These are phyloP conservation scores for Tetrapisispora arboricola DNA, from an alignment of 805 yeast species.

Conservation along the genomic window DNA sequence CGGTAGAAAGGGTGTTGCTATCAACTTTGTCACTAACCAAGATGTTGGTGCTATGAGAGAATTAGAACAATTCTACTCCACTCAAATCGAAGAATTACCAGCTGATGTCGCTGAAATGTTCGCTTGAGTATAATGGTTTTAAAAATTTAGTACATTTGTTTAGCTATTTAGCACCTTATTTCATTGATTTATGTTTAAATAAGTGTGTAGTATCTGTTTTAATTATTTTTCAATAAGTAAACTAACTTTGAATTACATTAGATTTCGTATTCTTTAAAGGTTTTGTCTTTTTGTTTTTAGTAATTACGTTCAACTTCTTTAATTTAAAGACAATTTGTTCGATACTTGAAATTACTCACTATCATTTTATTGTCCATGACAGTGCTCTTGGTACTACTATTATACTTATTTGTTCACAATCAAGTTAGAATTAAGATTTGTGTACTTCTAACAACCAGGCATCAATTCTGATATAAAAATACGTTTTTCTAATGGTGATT, in stretches of 20 bases:
- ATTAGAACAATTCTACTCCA: slow-evolving; percentile 62
- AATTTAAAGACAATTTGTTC: too few relatives aligned
- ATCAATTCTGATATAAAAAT: too few relatives aligned
- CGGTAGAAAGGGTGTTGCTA: slow-evolving; percentile 97
- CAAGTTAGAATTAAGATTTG: too few relatives aligned
- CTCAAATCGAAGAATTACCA: slow-evolving; percentile 71
- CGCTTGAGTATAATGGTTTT: slow-evolving; percentile 7
- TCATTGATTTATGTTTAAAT: not conserved
- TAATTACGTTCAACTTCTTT: too few relatives aligned
- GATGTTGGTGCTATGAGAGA: slow-evolving; percentile 70
- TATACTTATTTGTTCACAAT: too few relatives aligned
- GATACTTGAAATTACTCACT: too few relatives aligned
- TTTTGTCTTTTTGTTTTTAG: not conserved
- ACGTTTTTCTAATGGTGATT: too few relatives aligned
- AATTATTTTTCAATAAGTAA: slow-evolving; percentile 1
- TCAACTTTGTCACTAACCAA: slow-evolving; percentile 78
- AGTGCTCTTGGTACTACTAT: too few relatives aligned
- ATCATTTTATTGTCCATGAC: too few relatives aligned
- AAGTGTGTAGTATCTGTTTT: slow-evolving; percentile 2
- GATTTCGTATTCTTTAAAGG: not conserved
- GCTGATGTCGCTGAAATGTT: slow-evolving; percentile 51
- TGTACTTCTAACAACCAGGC: too few relatives aligned
- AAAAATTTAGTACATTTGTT: slow-evolving; percentile 2
- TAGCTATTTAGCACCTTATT: slow-evolving; percentile 1
- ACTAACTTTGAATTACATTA: slow-evolving; percentile 1